Conservation (phyloP, 331 rosid species). For the Acacia pycnantha region DNA sequence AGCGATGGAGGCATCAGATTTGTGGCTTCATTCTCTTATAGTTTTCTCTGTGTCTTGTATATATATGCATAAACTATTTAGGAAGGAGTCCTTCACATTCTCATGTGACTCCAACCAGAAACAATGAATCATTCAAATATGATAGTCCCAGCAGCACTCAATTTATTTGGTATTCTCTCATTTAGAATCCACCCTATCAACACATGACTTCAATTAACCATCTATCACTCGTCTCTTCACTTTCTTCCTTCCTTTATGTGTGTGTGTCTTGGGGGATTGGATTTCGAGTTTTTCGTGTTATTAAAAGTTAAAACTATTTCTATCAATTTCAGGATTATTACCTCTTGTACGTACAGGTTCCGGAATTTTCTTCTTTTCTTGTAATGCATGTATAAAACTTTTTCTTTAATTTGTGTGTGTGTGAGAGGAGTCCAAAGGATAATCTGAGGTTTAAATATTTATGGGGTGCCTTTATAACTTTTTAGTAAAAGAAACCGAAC, state of each 20-base stretch:
- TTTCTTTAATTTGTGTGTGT: too few species aligned
- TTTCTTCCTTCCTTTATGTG: not conserved
- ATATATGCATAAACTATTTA: constrained; percentile 11
- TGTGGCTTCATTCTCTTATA: constrained; percentile 62
- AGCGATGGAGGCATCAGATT: constrained; percentile 51
- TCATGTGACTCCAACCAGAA: constrained; percentile 50
- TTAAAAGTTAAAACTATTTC: not conserved
- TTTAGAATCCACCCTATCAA: constrained; percentile 18
- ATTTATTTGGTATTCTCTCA: constrained; percentile 12
- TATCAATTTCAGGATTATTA: not conserved
- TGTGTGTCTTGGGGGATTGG: not conserved
- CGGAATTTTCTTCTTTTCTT: not conserved
- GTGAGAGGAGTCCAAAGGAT: too few species aligned
- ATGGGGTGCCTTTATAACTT: not conserved
- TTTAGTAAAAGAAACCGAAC: not conserved
- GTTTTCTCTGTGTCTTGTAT: constrained; percentile 42
- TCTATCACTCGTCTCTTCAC: not conserved
- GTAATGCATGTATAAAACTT: not conserved
- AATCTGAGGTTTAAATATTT: not conserved
- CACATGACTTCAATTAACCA: constrained; percentile 15
- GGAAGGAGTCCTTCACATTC: constrained; percentile 34
- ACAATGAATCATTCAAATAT: constrained; percentile 21
- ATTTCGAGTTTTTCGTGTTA: not conserved
- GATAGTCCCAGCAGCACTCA: constrained; percentile 15
- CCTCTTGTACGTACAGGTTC: not conserved